Base-by-base conservation (phyloP, 441 rosid species). In the Geranium incanum region DNA sequence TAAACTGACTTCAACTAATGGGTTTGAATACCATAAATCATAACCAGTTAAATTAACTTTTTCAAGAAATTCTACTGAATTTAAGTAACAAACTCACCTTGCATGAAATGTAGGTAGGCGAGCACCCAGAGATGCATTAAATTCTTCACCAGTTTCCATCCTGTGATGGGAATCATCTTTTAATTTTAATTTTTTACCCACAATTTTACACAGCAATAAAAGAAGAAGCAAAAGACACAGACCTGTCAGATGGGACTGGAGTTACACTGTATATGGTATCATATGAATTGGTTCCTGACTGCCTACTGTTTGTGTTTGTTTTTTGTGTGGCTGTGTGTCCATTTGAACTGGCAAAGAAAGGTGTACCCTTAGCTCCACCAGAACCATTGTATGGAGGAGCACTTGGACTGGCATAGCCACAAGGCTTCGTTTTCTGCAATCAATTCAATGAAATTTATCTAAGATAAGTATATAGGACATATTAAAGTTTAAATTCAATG, bases 81-180 rank as follows among this genome's bases (percentile, higher is more conserved):
- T 60, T 12, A 60, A 19, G 33, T 60, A 60, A 60, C 28, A 6
- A 60, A 60, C 65, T 36, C 9, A 60, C 98, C 95, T 89, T 2
- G 98, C 99, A 85, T 95, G 98, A 87, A 87, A 92, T 68, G 90
- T 84, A 41, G 99, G 99, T 41, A 90, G 72, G 72, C 97, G 90
- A 69, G 88, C 89, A 76, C 82, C 79, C 70, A 91, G 81, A 70
- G 93, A 76, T 62, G 78, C 75, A 70, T 84, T 80, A 71, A 86
- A 80, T 73, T 86, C 94, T n/a, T 80, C 84, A 71, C 79, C 84
- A 68, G 76, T 80, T 60, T 85, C 70, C 57, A 78, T 77, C 79
- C 96, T 92, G 81, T 19, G 50, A 66, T 77, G 59, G 74, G 18
- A 48, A 36, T 37, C 19, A 5, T 67, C 59, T 1, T 33, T 48